Base-by-base conservation (phyloP, 1,139 yeast species). In the Groenewaldozyma sp. region DNA sequence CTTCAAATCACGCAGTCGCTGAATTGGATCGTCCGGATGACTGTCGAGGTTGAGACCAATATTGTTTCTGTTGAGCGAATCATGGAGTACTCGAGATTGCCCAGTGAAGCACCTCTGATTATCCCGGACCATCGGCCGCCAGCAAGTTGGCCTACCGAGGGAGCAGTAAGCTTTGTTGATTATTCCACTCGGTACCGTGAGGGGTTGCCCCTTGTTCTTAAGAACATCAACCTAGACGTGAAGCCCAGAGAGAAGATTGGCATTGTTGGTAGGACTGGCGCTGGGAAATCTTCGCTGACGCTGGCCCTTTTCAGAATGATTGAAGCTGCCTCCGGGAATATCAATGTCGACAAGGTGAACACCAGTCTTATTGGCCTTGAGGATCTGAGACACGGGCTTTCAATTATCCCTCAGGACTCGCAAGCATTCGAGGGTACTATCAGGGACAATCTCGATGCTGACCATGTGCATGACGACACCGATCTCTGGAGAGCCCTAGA, bases 11-110 rank as follows among this genome's bases (percentile, higher is more conserved):
- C 97, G 0, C 96, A 88, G 63, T 73, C 95, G 0, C 73, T 91
- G 63, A 88, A 88, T 63, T 88, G 97, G 97, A 86, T 88, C 62
- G 96, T 91, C 27, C 74, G 97, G 64, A 88, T 88, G 97, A 86
- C 95, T 0, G 97, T 88, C 41, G 97, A 88, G 55, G 95, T 91
- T 39, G 98, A 91, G 59, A 86, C 96, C 10, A 88, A 88, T 60
- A 88, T 91, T 65, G 97, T 91, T 35, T 83, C 95, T 4, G 97
- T 91, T 34, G 98, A 91, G 65, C 80, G 98, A 69, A 80, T 88
- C 42, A 68, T 83, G 62, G 97, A 91, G 61, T 91, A 91, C 62
- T 74, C 94, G 14, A 60, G 65, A 31, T 69, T 91, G 51, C 66
- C 68, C 32, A 69, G 87, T 13, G 98, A 91, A 64, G 96, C 95